Base-by-base conservation (phyloP, 306 rosid genomes). In the Purshia tridentata region DNA sequence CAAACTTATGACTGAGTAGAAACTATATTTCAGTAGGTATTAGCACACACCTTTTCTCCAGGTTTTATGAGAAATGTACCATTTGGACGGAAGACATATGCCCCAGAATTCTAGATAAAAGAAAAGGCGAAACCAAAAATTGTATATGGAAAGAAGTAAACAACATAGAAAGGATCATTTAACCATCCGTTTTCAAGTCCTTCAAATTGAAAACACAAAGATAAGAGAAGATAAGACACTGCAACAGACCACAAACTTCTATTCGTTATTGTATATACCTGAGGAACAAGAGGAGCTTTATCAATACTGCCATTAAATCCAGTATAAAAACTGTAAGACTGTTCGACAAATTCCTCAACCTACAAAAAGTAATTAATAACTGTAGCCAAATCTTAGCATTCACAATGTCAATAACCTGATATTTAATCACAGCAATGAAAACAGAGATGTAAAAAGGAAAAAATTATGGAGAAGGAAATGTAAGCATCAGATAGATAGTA, bases 31-130 rank as follows among this genome's bases (percentile, higher is more conserved):
- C 67, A 68, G 22, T 44, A 19, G 69, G 74, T 39, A 59, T 35
- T 69, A 12, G 65, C 14, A 61, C 62, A 65, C 11, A 80, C 89
- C 89, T 86, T 67, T 72, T 62, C 73, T 66, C 53, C 76, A 72
- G 85, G 84, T 11, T 58, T 73, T 80, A 86, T 76, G 74, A 69
- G 71, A 69, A 69, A 78, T 50, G 89, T 67, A 60, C 87, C 89
- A 72, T 85, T 85, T 46, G 89, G 89, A 48, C 89, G 89, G 76
- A 85, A 85, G 67, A 85, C n/a, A 61, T 86, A 86, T 29, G 89
- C 89, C 20, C 89, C 89, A 14, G 80, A 50, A 44, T 83, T 86
- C 89, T 86, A 78, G 63, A 64, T 62, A 74, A 67, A 48, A 64
- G 15, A 46, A 1, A 51, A 52, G 12, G 0, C 44, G 16, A 63